phyloP scores from a whole-genome alignment of 179 eudicot genomes.

The Nepenthes alata region DNA sequence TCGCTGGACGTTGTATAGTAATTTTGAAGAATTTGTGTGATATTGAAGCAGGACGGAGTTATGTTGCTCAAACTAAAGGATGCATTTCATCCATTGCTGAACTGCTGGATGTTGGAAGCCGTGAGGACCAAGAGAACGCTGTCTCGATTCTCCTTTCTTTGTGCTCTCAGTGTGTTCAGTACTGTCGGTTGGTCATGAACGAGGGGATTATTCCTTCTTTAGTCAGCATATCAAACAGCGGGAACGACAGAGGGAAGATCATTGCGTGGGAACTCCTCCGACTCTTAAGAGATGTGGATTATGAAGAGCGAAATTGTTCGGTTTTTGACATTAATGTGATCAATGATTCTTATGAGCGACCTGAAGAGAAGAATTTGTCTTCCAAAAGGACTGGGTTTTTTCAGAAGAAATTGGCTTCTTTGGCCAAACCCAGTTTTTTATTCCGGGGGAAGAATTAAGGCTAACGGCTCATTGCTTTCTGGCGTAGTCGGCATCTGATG shows the following conservation, averaged over 20 bases:
- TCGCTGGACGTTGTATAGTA: slow-evolving; percentile 33
- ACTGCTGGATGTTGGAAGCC: slow-evolving; percentile 41
- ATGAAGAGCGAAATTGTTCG: slow-evolving; percentile 14
- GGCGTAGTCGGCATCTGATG: too few relatives aligned
- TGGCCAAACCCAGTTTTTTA: slow-evolving; percentile 13
- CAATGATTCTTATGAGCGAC: slow-evolving; percentile 2
- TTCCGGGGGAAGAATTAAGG: slow-evolving; percentile 12
- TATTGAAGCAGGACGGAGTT: slow-evolving; percentile 23
- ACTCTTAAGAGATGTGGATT: slow-evolving; percentile 24
- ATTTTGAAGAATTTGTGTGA: slow-evolving; percentile 43
- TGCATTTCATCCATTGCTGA: slow-evolving; percentile 48
- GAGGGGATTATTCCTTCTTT: slow-evolving; percentile 66
- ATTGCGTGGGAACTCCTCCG: slow-evolving; percentile 53
- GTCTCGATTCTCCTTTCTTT: slow-evolving; percentile 44
- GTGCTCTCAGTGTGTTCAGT: slow-evolving; percentile 36
- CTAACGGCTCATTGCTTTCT: not conserved
- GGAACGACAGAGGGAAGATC: slow-evolving; percentile 49
- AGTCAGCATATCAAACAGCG: slow-evolving; percentile 27
- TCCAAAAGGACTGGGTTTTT: slow-evolving; percentile 19
- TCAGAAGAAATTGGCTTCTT: slow-evolving; percentile 17
- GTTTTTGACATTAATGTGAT: slow-evolving; percentile 7
- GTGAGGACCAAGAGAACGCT: slow-evolving; percentile 54
- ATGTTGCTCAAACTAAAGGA: slow-evolving; percentile 49
- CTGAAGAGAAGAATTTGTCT: slow-evolving; percentile 18
- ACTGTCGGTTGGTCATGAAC: slow-evolving; percentile 47